Percentiles rank a stretch among this genome's conserved stretches.
phyloP scores from a whole-genome alignment of 225 moss, liverwort and hornwort genomes.

The Physcomitrium patens region DNA sequence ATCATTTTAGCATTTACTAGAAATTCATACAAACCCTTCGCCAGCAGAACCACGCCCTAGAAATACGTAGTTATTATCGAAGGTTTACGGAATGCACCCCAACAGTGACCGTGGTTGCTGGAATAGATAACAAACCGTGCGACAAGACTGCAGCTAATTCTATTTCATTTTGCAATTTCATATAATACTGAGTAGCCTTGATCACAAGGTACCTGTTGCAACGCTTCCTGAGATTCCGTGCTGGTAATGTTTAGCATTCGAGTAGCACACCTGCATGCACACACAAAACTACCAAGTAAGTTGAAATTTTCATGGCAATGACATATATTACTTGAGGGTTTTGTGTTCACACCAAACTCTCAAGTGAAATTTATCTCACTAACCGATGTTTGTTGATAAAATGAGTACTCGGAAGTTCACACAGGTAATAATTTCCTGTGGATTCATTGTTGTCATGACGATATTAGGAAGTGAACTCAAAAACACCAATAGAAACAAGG shows the following conservation, averaged over 20 bases:
- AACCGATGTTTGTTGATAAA: background rate
- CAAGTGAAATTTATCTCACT: background rate
- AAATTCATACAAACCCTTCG: background rate
- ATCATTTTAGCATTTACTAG: background rate
- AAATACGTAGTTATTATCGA: no score
- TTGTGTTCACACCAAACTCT: background rate
- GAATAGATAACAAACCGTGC: no score
- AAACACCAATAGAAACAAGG: background rate
- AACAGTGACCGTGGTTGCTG: no score
- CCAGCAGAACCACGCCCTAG: no score
- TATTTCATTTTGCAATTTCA: no score
- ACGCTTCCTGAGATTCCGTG: slow-evolving; percentile 46
- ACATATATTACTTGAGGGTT: no score
- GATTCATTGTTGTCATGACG: background rate
- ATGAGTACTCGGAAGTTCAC: slow-evolving; percentile 1
- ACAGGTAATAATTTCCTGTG: background rate
- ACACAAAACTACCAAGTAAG: slow-evolving; percentile 6
- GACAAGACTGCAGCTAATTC: no score
- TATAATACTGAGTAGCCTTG: background rate
- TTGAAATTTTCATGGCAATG: background rate
- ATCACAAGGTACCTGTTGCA: slow-evolving; percentile 44
- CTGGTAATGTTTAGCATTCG: slow-evolving; percentile 44
- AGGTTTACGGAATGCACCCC: no score
- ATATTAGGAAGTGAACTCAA: background rate
- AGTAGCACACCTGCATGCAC: slow-evolving; percentile 47